Evolutionary conservation across 768 basidiomycete genomes (phyloP).

Genomic region (Cyathus striatus): DNA sequence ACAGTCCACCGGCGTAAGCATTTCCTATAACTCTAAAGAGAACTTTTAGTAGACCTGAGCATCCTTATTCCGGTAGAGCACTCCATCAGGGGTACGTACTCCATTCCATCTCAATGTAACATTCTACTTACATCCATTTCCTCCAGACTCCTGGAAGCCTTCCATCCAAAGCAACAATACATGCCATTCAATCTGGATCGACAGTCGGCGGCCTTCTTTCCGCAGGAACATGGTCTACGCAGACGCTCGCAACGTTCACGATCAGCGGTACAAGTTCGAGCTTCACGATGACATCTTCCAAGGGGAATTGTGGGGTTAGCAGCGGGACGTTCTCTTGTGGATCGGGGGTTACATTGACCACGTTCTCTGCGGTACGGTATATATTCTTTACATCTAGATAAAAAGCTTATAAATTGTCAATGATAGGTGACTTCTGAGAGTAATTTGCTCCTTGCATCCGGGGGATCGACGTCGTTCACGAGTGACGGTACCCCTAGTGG

Average conservation of each 20-base stretch:
- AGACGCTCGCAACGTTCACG: conserved; percentile 53
- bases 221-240: conserved; percentile 54
- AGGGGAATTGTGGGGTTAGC: conserved; percentile 51
- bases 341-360: conserved; percentile 39
- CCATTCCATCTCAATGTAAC: neutral
- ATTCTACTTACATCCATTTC: conserved; percentile 1
- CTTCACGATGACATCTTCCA: conserved; percentile 56
- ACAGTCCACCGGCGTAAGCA: conserved; percentile 12
- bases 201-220: conserved; percentile 48
- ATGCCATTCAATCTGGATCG: conserved; percentile 29
- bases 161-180: conserved; percentile 43
- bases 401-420: neutral
- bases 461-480: conserved; percentile 44
- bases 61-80: neutral
- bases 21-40: no score
- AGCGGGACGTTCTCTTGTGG: conserved; percentile 44
- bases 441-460: conserved; percentile 41
- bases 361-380: conserved; percentile 47
- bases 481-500: conserved; percentile 51
- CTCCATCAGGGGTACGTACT: conserved; percentile 12
- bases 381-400: conserved; percentile 2
- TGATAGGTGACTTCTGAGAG: conserved; percentile 41
- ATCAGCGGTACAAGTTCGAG: conserved; percentile 39
- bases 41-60: no score
- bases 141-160: conserved; percentile 19